These are phyloP conservation scores for Cicer yamashitae DNA, from an alignment of 306 rosid species.

Conservation along the genomic window DNA sequence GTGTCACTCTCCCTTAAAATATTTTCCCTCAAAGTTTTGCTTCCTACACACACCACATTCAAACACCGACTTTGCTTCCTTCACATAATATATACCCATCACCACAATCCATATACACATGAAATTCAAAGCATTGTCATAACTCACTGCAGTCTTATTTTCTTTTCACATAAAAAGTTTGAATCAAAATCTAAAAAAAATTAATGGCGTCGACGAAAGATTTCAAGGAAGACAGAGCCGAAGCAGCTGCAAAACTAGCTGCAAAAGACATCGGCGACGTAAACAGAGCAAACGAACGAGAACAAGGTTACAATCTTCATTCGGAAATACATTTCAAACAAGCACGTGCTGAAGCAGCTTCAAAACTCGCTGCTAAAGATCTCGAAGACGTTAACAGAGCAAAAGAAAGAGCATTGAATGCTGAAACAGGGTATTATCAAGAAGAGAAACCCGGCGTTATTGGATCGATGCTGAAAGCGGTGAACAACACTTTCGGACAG, in stretches of 20 bases:
- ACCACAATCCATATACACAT: background rate
- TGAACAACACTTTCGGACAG: conserved; percentile 52
- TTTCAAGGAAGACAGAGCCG: conserved; percentile 68
- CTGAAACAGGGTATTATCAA: background rate
- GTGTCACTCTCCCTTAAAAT: conserved; percentile 20
- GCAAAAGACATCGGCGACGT: conserved; percentile 63
- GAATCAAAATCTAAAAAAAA: background rate
- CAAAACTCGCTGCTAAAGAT: conserved; percentile 67
- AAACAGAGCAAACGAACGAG: conserved; percentile 49
- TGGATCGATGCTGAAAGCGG: conserved; percentile 63
- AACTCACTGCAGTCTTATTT: background rate
- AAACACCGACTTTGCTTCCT: background rate
- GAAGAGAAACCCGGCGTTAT: conserved; percentile 56
- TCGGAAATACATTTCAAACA: conserved; percentile 50
- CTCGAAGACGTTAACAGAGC: conserved; percentile 61
- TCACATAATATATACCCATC: background rate
- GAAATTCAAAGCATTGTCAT: background rate
- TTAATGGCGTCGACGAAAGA: conserved; percentile 68
- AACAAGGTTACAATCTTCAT: conserved; percentile 16
- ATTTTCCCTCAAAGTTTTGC: background rate
- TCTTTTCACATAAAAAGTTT: background rate
- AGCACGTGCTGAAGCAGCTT: conserved; percentile 73
- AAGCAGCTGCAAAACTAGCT: conserved; percentile 67
- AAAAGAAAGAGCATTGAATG: conserved; percentile 6
- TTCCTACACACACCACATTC: background rate